A percentile compares a stretch with the other conserved stretches of the same genome.
These are phyloP conservation scores for Sporothrix humicola DNA, from an alignment of 2,329 filamentous ascomycete species.

Conservation along the genomic window DNA sequence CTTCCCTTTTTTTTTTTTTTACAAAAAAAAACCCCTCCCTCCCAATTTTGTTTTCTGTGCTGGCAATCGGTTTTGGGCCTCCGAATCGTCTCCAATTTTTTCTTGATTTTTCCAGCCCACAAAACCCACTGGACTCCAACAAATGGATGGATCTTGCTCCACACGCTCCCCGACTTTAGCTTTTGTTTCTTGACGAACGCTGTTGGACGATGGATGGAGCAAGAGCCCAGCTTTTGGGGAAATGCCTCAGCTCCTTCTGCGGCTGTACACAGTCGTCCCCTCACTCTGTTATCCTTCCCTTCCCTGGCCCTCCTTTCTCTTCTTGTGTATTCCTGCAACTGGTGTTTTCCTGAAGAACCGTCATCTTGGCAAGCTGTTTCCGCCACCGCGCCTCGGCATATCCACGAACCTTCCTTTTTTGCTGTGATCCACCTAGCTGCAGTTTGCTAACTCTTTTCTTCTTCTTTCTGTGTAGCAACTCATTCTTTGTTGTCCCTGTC, in stretches of 20 bases:
- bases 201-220: not conserved
- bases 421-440: not conserved
- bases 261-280: no score
- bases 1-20: no score
- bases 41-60: not conserved
- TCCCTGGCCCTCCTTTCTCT: not conserved
- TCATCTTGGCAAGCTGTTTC: not conserved
- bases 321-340: not conserved
- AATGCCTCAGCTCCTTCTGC: not conserved
- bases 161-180: not conserved
- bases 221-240: not conserved
- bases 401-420: not conserved
- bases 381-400: not conserved
- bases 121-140: conserved; percentile 8
- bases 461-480: conserved; percentile 61
- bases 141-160: not conserved
- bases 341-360: not conserved
- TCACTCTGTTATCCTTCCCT: no score
- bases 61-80: not conserved
- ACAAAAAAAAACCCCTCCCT: not conserved
- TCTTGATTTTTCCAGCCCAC: not conserved
- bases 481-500: conserved; percentile 90
- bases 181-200: not conserved
- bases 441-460: not conserved
- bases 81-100: conserved; percentile 25